Evolutionary conservation across 768 basidiomycete species (phyloP).

Genomic region (Amanita polypyramis): DNA sequence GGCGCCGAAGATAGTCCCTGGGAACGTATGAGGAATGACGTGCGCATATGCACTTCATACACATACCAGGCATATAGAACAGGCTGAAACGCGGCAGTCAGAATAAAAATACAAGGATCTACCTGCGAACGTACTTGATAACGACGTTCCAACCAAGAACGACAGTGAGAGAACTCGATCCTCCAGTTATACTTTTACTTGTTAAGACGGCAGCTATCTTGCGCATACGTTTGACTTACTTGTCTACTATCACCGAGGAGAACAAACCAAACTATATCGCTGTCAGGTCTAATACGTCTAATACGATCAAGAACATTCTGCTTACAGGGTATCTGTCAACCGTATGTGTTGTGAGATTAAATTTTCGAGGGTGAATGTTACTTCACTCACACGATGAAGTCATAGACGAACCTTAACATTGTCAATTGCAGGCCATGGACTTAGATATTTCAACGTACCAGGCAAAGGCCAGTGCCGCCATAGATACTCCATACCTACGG

Average conservation of each 20-base stretch:
- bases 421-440: background rate
- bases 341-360: background rate
- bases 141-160: slow-evolving; percentile 82
- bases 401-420: slow-evolving; percentile 55
- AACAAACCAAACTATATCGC: slow-evolving; percentile 64
- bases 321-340: slow-evolving; percentile 53
- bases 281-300: slow-evolving; percentile 3
- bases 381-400: slow-evolving; percentile 59
- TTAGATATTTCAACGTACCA: slow-evolving; percentile 35
- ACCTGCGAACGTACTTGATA: slow-evolving; percentile 48
- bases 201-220: background rate
- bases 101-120: background rate
- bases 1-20: slow-evolving; percentile 61
- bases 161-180: slow-evolving; percentile 36
- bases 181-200: slow-evolving; percentile 46
- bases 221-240: slow-evolving; percentile 24
- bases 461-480: slow-evolving; percentile 63
- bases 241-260: slow-evolving; percentile 63
- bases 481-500: slow-evolving; percentile 68
- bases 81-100: slow-evolving; percentile 13
- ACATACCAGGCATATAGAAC: slow-evolving; percentile 29
- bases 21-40: slow-evolving; percentile 24
- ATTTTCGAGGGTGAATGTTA: background rate
- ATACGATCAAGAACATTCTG: slow-evolving; percentile 5
- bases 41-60: background rate